Evolutionary conservation across 257 asterid species (phyloP), one percentile per base, ranked within the genome.

Genomic region (Fraxinus americana): DNA sequence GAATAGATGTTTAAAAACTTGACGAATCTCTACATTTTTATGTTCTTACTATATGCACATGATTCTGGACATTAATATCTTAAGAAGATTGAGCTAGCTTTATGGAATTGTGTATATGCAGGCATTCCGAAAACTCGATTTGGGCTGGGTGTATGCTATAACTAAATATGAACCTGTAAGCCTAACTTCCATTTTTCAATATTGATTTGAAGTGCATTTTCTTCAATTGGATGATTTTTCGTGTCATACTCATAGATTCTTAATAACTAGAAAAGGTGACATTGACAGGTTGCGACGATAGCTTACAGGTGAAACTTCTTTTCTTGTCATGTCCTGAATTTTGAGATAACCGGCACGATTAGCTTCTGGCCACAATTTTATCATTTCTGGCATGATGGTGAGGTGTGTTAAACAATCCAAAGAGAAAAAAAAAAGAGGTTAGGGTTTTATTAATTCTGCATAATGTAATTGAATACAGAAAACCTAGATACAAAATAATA

Each of bases 81-180:
- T 38, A 38, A 38, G 30, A 21, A 61, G 10, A 61, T 8, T 61
- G 32, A 21, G 68, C 17, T 61, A 10, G 34, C 29, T 61, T 61
- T 23, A 9, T 4, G 16, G 7, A 61, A 23, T 25, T 61, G 10
- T 61, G 32, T 27, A 25, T 48, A 5, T 79, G 86, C 88, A 92
- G 97, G 98, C 89, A 74, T 94, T 94, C 83, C 86, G 97, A 87
- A 88, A 34, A 78, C 89, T 92, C 75, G 97, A 87, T 45, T 83
- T 94, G 78, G 98, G 98, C 77, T 94, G 97, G 97, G 92, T 92
- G 17, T 94, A 92, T 32, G 97, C 97, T 52, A 78, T 94, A 61
- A 90, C 97, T 59, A 94, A 92, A 91, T 94, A 92, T 59, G 94
- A 92, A 83, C 96, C 97, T 36, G 98, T 92, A 86, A 88, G 97